Conservation (phyloP, 495 filamentous ascomycete species). For the Xylaria intraflava region DNA sequence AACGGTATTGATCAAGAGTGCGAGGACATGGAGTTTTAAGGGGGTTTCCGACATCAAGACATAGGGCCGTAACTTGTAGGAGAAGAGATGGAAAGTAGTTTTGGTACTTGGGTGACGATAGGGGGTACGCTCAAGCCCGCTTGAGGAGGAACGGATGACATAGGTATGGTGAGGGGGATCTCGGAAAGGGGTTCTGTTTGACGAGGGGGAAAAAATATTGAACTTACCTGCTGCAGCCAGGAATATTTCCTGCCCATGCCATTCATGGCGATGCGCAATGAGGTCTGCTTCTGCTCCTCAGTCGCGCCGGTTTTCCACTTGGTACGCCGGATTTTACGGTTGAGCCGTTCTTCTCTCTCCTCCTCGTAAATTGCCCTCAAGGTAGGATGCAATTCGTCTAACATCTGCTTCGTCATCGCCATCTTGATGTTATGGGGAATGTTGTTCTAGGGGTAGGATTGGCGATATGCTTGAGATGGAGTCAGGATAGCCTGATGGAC, state of each 20-base stretch:
- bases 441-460: background rate
- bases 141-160: background rate
- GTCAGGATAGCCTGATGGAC: too few relatives aligned
- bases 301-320: background rate
- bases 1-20: too few relatives aligned
- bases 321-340: background rate
- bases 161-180: too few relatives aligned
- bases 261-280: conserved; percentile 4
- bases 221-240: conserved; percentile 16
- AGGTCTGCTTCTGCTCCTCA: background rate
- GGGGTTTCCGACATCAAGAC: too few relatives aligned
- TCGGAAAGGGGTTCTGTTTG: too few relatives aligned
- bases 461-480: too few relatives aligned
- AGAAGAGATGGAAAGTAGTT: background rate
- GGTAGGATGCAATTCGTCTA: background rate
- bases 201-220: too few relatives aligned
- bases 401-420: background rate
- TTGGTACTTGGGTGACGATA: too few relatives aligned
- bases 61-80: too few relatives aligned
- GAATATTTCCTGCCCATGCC: conserved; percentile 11
- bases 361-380: background rate
- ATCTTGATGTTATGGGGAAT: background rate
- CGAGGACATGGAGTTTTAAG: too few relatives aligned
- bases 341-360: background rate
- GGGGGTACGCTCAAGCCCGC: too few relatives aligned